Evolutionary conservation across 139 green algal genomes (phyloP).

Genomic region (Zygnema circumcarinatum): DNA sequence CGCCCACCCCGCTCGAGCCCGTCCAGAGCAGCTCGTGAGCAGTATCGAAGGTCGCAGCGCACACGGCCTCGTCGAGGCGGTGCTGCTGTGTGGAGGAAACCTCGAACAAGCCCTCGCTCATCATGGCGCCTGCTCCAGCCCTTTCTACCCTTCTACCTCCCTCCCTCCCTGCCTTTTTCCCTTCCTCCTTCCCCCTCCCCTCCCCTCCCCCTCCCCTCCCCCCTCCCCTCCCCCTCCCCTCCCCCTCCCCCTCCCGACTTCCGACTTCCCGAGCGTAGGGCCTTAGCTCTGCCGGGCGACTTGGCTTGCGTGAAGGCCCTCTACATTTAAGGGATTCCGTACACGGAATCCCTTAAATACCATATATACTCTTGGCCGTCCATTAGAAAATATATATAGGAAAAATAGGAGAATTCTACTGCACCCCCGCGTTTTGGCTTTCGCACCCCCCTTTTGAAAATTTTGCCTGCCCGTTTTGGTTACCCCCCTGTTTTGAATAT

Average conservation of each 20-base stretch:
- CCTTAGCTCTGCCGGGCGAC: no score
- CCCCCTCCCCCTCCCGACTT: conserved; percentile 18
- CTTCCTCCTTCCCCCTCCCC: conserved; percentile 17
- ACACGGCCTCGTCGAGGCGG: conserved; percentile 19
- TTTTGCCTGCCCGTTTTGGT: no score
- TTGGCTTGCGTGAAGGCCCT: no score
- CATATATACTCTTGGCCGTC: no score
- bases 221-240: conserved; percentile 6
- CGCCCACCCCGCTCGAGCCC: background rate
- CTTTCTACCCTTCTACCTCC: conserved; percentile 3
- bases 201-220: conserved; percentile 16
- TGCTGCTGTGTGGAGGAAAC: background rate
- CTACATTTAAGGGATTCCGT: no score
- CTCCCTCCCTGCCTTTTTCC: conserved; percentile 25
- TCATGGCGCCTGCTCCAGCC: background rate
- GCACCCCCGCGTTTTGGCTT: no score
- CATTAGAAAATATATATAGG: no score
- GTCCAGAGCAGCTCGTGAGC: conserved; percentile 11
- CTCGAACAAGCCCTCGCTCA: conserved; percentile 16
- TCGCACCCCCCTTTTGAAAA: no score
- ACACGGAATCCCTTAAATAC: no score
- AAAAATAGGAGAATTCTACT: no score
- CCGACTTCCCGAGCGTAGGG: background rate
- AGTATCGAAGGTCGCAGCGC: conserved; percentile 16
- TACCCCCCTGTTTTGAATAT: no score